Base-by-base conservation (phyloP, 305 asterid genomes). In the Rubia occidens region DNA sequence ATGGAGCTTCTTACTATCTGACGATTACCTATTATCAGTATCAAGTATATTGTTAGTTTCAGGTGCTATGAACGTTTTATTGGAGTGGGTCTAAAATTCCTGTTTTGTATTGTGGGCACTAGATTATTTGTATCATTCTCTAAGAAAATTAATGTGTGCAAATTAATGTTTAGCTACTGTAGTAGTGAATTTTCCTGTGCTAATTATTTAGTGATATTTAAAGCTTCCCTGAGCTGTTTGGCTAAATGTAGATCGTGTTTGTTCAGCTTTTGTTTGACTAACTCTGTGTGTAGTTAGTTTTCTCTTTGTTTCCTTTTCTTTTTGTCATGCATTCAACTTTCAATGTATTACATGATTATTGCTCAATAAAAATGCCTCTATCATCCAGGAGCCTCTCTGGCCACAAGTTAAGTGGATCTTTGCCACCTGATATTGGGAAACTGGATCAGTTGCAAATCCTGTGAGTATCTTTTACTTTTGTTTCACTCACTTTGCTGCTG, bases 321-420 rank as follows among this genome's bases (percentile, higher is more conserved):
- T 51, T 66, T 58, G 11, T 58, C 61, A n/a, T 58, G 1, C 0
- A 45, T 60, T 66, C 9, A 35, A 8, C n/a, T 24, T 15, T 44
- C 13, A 39, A 11, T 24, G 11, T 45, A n/a, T 44, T 66, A 37
- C 62, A n/a, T 66, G 11, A 67, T 51, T 8, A 67, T 59, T 68
- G 65, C 62, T 51, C 47, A 32, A 21, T 62, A 21, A 20, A 49
- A 62, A 60, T 63, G 21, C 70, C 75, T 60, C 69, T 60, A 72
- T 82, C 75, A 67, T 79, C 76, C 93, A 94, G 99, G 91, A 94
- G 88, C 82, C 96, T 94, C 68, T 82, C 96, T 60, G 84, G 89
- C 80, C 99, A 88, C 87, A 89, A 71, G 84, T 70, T 90, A 83
- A 90, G 95, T 78, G 99, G 99, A 67, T 85, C 95, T 68, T 80